Evolutionary conservation across 2,329 filamentous ascomycete genomes (phyloP).

Genomic region (Pyrenochaeta sp.): DNA sequence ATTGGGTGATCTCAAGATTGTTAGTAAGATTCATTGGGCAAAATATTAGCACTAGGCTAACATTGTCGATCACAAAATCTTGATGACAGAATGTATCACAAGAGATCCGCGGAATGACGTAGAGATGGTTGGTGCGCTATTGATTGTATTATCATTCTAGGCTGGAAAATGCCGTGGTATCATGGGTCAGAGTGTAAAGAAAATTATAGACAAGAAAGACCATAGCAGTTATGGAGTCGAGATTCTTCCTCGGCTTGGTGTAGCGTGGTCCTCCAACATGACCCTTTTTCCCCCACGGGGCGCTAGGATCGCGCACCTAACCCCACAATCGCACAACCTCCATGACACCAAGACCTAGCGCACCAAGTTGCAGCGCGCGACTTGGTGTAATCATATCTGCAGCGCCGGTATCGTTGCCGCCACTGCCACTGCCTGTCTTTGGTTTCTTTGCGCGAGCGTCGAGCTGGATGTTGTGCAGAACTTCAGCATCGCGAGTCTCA

Average conservation of each 20-base stretch:
- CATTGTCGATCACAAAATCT: no score
- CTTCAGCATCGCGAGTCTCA: conserved; percentile 14
- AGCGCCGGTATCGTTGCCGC: conserved; percentile 21
- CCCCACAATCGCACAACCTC: conserved; percentile 33
- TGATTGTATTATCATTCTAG: no score
- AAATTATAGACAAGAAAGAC: no score
- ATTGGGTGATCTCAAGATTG: no score
- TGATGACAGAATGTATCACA: no score
- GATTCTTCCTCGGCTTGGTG: neutral
- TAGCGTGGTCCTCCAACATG: neutral
- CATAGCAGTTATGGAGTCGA: neutral
- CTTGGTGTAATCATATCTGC: conserved; percentile 29
- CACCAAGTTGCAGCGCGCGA: conserved; percentile 32
- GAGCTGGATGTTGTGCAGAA: conserved; percentile 23
- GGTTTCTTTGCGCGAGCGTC: conserved; percentile 28
- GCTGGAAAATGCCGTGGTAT: no score
- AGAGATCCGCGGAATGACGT: no score
- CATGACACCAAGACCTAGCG: conserved; percentile 35
- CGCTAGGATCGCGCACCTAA: conserved; percentile 3
- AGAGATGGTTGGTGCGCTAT: no score
- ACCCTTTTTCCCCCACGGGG: neutral
- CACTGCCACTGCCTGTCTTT: conserved; percentile 9
- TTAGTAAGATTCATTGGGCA: neutral
- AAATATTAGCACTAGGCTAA: no score
- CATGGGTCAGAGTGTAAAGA: no score